Evolutionary conservation across 805 yeast genomes (phyloP), one percentile per base, ranked within the genome.

Genomic region (Clavispora fructus): DNA sequence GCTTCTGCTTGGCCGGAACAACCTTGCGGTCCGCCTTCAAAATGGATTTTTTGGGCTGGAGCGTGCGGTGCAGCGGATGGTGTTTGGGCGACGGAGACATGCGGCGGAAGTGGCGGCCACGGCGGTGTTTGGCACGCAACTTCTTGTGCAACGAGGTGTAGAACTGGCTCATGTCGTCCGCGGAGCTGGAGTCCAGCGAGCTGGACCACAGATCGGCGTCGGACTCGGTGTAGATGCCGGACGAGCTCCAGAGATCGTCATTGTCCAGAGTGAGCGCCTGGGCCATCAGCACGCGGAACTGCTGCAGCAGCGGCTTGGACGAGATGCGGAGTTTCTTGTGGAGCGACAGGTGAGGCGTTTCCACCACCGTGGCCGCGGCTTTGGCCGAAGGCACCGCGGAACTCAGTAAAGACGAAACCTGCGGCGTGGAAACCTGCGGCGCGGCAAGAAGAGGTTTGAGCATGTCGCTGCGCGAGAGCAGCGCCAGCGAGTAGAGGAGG

Each of bases 31-130:
- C n/a, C 39, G 54, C 45, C 54, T 71, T 71, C 42, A 71, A 53
- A n/a, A 71, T 71, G n/a, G 73, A 67, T 33, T 63, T 56, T 51
- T 68, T 67, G 1, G 77, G 77, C 52, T 68, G 64, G 32, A 71
- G 55, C 2, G 59, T 63, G 42, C 67, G 70, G 53, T 71, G 77
- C 27, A 69, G 67, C 5, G 77, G 77, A 45, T 63, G 62, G 47
- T 69, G 73, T 43, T 69, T 70, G 1, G 71, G 74, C 0, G 67
- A 62, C 1, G 73, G 73, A 7, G 71, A 63, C 11, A 33, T 23
- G 6, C 47, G 58, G 31, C 46, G 47, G 19, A 42, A 28, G 16
- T 14, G 32, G 32, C 14, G 32, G 23, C 23, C 6, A 7, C 35
- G 16, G 25, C 35, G 35, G 19, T 26, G 47, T 45, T 47, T 50